Percentiles rank a stretch among this genome's conserved stretches.
These are phyloP conservation scores for Sporisorium reilianum DNA, from an alignment of 1,284 basidiomycete genomes.

Conservation along the genomic window DNA sequence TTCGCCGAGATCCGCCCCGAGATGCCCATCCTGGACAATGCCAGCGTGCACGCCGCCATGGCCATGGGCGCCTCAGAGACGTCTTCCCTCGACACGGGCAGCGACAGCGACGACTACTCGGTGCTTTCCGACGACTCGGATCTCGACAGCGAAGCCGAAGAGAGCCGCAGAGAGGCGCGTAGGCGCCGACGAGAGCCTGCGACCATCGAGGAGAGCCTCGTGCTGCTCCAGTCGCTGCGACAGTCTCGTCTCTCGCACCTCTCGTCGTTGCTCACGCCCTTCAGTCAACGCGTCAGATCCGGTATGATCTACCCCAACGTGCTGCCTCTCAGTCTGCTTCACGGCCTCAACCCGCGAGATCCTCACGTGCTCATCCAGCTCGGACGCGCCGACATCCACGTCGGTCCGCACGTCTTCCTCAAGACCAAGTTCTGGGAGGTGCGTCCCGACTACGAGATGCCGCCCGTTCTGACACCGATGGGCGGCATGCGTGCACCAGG, in stretches of 20 bases:
- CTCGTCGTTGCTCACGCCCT: slow-evolving; percentile 61
- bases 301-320: slow-evolving; percentile 57
- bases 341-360: slow-evolving; percentile 56
- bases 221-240: slow-evolving; percentile 63
- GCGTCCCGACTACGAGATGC: slow-evolving; percentile 50
- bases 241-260: slow-evolving; percentile 67
- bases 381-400: slow-evolving; percentile 61
- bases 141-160: slow-evolving; percentile 43
- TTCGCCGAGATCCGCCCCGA: slow-evolving; percentile 36
- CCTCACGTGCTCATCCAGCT: slow-evolving; percentile 59
- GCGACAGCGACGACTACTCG: slow-evolving; percentile 52
- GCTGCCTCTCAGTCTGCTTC: slow-evolving; percentile 53
- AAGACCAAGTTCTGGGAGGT: slow-evolving; percentile 65
- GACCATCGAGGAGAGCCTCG: slow-evolving; percentile 53
- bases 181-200: slow-evolving; percentile 46
- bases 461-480: slow-evolving; percentile 21
- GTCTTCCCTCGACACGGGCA: slow-evolving; percentile 42
- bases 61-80: slow-evolving; percentile 49
- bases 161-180: slow-evolving; percentile 37
- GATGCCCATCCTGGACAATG: slow-evolving; percentile 51
- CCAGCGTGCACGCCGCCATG: slow-evolving; percentile 45
- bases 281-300: slow-evolving; percentile 55
- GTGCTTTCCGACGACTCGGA: slow-evolving; percentile 43
- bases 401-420: slow-evolving; percentile 61
- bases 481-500: slow-evolving; percentile 27